Percentiles rank a stretch among this genome's conserved stretches.
These are phyloP conservation scores for Aureobasidium lini DNA, from an alignment of 2,329 filamentous ascomycete species.

Conservation along the genomic window DNA sequence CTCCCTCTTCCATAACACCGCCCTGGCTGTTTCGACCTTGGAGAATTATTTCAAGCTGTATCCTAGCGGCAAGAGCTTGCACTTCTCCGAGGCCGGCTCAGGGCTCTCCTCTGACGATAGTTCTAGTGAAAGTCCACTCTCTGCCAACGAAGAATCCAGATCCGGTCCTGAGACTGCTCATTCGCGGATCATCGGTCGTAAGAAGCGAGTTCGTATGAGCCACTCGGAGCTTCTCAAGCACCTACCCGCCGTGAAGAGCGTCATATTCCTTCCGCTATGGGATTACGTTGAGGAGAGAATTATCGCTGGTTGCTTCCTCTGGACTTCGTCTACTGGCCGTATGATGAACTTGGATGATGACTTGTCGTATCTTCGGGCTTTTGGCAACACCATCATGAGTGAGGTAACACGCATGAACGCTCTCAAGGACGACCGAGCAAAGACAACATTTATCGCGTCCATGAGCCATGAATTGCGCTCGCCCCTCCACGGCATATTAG, in stretches of 20 bases:
- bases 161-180: constrained; percentile 10
- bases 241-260: constrained; percentile 21
- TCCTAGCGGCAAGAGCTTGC: constrained; percentile 23
- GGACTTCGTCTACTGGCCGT: constrained; percentile 33
- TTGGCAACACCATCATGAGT: constrained; percentile 34
- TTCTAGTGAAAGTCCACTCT: constrained; percentile 8
- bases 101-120: constrained; percentile 21
- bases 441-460: constrained; percentile 43
- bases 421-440: constrained; percentile 37
- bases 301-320: constrained; percentile 28
- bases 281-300: constrained; percentile 38
- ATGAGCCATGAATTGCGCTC: constrained; percentile 45
- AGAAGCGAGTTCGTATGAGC: constrained; percentile 29
- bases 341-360: constrained; percentile 30
- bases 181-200: constrained; percentile 15
- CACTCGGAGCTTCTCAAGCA: constrained; percentile 32
- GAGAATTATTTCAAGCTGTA: constrained; percentile 24
- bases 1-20: constrained; percentile 5
- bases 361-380: constrained; percentile 31
- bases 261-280: constrained; percentile 47
- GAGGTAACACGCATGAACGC: constrained; percentile 33
- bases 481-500: constrained; percentile 39
- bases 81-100: constrained; percentile 21
- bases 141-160: not conserved
- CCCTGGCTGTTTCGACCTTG: constrained; percentile 16